Conservation (phyloP, 2,329 filamentous ascomycete species). For the Aspergillus calidoustus region DNA sequence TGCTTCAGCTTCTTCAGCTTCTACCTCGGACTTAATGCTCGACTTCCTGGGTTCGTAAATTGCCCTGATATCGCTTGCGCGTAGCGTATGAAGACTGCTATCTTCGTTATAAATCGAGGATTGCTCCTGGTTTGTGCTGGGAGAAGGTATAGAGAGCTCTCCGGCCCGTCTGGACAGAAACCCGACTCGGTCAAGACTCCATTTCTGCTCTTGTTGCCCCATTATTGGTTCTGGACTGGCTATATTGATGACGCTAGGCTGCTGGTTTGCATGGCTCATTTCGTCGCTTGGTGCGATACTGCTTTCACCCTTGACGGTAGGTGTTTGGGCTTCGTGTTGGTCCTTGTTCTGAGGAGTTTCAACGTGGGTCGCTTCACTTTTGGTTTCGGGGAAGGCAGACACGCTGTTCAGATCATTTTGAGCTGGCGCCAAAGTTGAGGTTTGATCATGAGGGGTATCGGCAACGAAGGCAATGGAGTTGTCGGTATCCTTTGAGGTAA, state of each 20-base stretch:
- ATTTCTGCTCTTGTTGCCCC: background rate
- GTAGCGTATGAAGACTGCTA: slow-evolving; percentile 40
- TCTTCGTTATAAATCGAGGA: slow-evolving; percentile 26
- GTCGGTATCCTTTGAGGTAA: background rate
- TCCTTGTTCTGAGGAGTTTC: background rate
- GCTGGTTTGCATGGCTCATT: background rate
- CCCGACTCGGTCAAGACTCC: background rate
- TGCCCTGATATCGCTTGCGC: slow-evolving; percentile 42
- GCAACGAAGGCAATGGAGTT: background rate
- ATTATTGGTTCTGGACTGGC: background rate
- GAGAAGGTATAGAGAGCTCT: too few species aligned
- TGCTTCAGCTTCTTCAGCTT: slow-evolving; percentile 24
- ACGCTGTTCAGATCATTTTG: background rate
- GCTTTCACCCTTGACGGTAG: background rate
- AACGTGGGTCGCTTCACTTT: background rate
- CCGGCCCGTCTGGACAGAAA: slow-evolving; percentile 8
- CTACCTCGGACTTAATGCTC: slow-evolving; percentile 25
- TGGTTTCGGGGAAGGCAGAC: background rate
- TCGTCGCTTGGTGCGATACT: background rate
- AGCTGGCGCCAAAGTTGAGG: background rate
- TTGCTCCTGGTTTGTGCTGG: slow-evolving; percentile 6
- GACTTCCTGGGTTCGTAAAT: slow-evolving; percentile 30
- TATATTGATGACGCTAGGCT: background rate
- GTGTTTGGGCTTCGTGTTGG: background rate
- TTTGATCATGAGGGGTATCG: background rate